Conservation (phyloP, 371 early-diverging fungal species). For the Mucor velutinosus region DNA sequence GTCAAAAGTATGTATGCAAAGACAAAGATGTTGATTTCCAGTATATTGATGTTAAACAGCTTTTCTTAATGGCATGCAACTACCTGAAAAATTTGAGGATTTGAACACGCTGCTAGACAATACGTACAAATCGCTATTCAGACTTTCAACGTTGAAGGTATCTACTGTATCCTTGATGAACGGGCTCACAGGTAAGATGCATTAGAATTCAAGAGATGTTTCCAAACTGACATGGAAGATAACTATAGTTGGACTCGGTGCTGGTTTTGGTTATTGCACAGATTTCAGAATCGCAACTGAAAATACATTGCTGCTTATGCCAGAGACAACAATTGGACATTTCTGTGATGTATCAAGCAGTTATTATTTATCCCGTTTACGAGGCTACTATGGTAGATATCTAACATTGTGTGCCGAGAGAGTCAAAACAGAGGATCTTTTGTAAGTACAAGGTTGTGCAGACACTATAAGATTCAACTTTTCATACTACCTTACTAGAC, state of each 20-base stretch:
- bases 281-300: slow-evolving; percentile 56
- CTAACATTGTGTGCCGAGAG: slow-evolving; percentile 83
- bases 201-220: too few species aligned
- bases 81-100: not conserved
- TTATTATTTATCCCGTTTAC: slow-evolving; percentile 90
- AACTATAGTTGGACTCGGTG: not conserved
- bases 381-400: slow-evolving; percentile 88
- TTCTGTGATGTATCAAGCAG: slow-evolving; percentile 94
- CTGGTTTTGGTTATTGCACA: not conserved
- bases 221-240: not conserved
- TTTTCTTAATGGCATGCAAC: not conserved
- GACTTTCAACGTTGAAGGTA: not conserved
- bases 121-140: not conserved
- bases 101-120: not conserved
- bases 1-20: not conserved
- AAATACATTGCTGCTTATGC: slow-evolving; percentile 94
- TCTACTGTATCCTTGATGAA: not conserved
- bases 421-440: slow-evolving; percentile 74
- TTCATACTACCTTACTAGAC: not conserved
- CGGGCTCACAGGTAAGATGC: not conserved
- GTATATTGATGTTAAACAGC: not conserved
- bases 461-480: not conserved
- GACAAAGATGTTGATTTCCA: not conserved
- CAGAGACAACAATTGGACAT: slow-evolving; percentile 86
- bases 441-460: not conserved